Base-by-base conservation (phyloP, 2,329 filamentous ascomycete genomes). In the Cladophialophora carrionii region DNA sequence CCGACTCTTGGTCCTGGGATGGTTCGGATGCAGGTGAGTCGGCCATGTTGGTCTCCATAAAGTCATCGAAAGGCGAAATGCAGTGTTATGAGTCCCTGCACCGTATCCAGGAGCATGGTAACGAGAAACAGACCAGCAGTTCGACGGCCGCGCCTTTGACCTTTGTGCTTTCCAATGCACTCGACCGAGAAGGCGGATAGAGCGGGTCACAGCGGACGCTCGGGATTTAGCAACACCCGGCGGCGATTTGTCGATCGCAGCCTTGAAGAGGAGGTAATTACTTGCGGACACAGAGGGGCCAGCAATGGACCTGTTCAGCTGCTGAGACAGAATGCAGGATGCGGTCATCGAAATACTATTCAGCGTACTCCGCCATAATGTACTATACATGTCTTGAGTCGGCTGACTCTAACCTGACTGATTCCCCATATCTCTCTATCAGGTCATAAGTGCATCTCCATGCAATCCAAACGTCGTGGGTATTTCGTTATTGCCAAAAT, bases 1-100 rank as follows among this genome's bases (percentile, higher is more conserved):
- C 68, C 14, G 68, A 68, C 37, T 68, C 69, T 24, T 61, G 63
- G 20, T 69, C 69, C 48, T 67, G 65, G 20, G 69, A 70, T 7
- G 62, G 55, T 24, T 68, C 66, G 58, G 69, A 68, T 55, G 59
- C 52, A 41, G 66, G 65, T 46, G 65, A 61, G 24, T 66, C 68
- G 52, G 62, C 53, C 64, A 69, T 67, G 14, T 58, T 64, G 17
- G 43, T 7, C 29, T 24, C 22, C 20, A n/a, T n/a, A 20, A 26
- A 24, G 57, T 61, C 54, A 58, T 51, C 46, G 54, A n/a, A 49
- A 32, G n/a, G 48, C 26, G 31, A 24, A 49, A 49, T 29, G 26
- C 22, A 20, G 29, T 24, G 26, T 41, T 31, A 41, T 12, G 46
- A 34, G 17, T 12, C 53, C 46, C 32, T 53, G 9, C 24, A 31